Percentiles rank a stretch among this genome's conserved stretches.
phyloP scores from a whole-genome alignment of 257 asterid species.

The Mentha longifolia region DNA sequence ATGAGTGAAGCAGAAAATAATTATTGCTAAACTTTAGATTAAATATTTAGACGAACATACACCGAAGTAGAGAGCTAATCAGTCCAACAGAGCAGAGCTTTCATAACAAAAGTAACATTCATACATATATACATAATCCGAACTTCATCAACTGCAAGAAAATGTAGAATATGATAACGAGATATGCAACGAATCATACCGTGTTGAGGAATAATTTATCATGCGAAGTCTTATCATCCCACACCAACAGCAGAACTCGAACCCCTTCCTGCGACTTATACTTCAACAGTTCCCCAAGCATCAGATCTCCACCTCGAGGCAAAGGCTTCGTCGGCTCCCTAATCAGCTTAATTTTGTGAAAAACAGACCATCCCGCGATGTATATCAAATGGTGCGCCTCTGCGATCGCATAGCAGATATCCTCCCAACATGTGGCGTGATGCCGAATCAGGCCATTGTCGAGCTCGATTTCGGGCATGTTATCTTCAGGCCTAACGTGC shows the following conservation, averaged over 20 bases:
- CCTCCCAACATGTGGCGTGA: slow-evolving; percentile 81
- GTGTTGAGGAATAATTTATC: slow-evolving; percentile 60
- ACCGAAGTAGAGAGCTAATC: background rate
- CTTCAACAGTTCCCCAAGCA: slow-evolving; percentile 88
- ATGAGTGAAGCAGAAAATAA: background rate
- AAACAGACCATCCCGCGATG: slow-evolving; percentile 93
- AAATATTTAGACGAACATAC: background rate
- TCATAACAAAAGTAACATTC: background rate
- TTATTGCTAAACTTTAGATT: background rate
- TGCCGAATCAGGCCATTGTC: slow-evolving; percentile 58
- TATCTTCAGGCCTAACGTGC: slow-evolving; percentile 47
- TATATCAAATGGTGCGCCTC: slow-evolving; percentile 94
- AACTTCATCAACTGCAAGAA: background rate
- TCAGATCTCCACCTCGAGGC: slow-evolving; percentile 89
- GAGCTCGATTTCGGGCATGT: slow-evolving; percentile 56
- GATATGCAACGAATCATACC: slow-evolving; percentile 46
- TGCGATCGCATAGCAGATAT: slow-evolving; percentile 73
- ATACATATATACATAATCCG: slow-evolving; percentile 19
- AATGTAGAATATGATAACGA: background rate
- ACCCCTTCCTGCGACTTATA: slow-evolving; percentile 95
- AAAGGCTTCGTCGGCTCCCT: slow-evolving; percentile 74
- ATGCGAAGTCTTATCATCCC: slow-evolving; percentile 98
- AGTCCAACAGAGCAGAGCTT: background rate
- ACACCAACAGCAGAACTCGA: slow-evolving; percentile 79
- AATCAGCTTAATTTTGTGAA: slow-evolving; percentile 66